Base-by-base conservation (phyloP, 139 green algal species). In the Edaphochlamys debaryana region DNA sequence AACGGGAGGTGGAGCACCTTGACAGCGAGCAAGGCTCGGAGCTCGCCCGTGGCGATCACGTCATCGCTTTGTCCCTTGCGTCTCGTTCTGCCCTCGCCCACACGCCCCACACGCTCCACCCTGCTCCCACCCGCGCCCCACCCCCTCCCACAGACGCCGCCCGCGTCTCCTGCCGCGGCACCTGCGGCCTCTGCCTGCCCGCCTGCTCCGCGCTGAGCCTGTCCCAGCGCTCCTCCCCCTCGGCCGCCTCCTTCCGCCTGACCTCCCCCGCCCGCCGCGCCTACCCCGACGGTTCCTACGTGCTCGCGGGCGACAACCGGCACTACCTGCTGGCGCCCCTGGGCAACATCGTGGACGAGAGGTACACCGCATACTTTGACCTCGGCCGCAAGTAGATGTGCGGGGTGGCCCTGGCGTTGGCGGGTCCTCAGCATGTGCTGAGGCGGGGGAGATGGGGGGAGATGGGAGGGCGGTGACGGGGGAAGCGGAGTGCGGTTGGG, bases 271-370 rank as follows among this genome's bases (percentile, higher is more conserved):
- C 68, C 37, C 67, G 67, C 22, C 79, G 67, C 52, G 54, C 79
- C 50, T 85, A 85, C 54, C 79, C 79, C 8, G 67, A 54, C 34
- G 79, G 79, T 19, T 54, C 79, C 9, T 30, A 70, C 50, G 68
- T 85, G 29, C 42, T 85, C 27, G 67, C 79, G 6, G 79, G 52
- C 30, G 3, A 4, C 29, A 85, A 78, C 36, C 67, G 79, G 30
- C 79, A 75, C 66, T 85, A 85, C 66, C 79, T 85, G 67, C 29
- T 85, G 13, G 79, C 50, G 29, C 79, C 79, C n/a, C 37, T 85
- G 23, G 79, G 79, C 67, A 69, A 78, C 50, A 48, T 85, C 19
- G 56, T 85, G 34, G 79, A 85, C 67, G 79, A 85, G 54, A 30
- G 79, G 4, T 85, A 85, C 67, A 85, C 79, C 6, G n/a, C n/a